These are phyloP conservation scores for Phytophthora niederhauseri DNA, from an alignment of 352 stramenopile species.

Conservation along the genomic window DNA sequence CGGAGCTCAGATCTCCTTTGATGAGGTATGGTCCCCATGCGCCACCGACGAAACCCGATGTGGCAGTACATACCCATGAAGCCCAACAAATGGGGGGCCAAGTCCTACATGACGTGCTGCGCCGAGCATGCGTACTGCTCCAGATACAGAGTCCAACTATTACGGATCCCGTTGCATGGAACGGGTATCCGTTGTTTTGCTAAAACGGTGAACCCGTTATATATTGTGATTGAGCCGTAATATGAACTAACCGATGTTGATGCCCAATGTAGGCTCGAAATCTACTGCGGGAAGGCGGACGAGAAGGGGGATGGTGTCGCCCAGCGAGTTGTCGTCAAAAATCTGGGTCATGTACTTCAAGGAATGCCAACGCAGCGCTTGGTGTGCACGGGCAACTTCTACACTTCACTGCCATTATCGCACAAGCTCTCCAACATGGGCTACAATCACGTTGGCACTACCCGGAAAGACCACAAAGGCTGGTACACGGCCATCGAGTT, in stretches of 20 bases:
- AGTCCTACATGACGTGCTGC: background rate
- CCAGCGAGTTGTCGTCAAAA: constrained; percentile 5
- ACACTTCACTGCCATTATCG: constrained; percentile 12
- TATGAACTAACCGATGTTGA: background rate
- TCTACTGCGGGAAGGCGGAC: background rate
- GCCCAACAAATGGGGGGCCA: background rate
- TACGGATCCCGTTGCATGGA: background rate
- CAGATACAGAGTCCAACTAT: background rate
- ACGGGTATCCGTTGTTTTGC: background rate
- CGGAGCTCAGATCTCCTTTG: background rate
- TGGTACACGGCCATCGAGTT: background rate
- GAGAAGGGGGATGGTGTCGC: background rate
- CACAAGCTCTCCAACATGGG: constrained; percentile 15
- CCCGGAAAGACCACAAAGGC: background rate
- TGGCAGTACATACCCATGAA: background rate
- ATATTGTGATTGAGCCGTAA: background rate
- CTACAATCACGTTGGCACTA: constrained; percentile 15
- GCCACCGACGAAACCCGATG: background rate
- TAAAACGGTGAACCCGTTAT: background rate
- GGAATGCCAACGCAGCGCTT: constrained; percentile 1
- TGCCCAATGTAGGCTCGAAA: background rate
- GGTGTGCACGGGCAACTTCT: constrained; percentile 16
- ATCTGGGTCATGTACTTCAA: constrained; percentile 4
- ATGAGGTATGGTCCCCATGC: background rate
- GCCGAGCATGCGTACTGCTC: background rate